These are phyloP conservation scores for Lactifluus pinguis DNA, from an alignment of 768 basidiomycete genomes.

Conservation along the genomic window DNA sequence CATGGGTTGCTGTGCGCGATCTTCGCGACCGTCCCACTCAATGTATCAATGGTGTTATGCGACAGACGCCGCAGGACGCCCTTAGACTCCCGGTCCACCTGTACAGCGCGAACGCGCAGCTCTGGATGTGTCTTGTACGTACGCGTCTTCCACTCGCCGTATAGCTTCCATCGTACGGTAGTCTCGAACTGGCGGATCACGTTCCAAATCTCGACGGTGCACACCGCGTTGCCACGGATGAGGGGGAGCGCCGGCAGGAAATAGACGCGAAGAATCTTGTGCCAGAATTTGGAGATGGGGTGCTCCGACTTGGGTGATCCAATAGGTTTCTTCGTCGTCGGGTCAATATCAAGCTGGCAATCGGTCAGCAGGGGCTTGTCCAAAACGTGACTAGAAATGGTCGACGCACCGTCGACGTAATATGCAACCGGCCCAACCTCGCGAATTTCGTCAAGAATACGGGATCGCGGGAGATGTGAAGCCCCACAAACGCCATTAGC, in stretches of 20 bases:
- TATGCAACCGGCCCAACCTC: conserved; percentile 61
- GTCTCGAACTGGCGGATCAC: conserved; percentile 74
- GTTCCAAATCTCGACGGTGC: conserved; percentile 88
- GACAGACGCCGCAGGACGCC: conserved; percentile 82
- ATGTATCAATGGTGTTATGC: conserved; percentile 70
- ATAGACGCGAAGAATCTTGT: conserved; percentile 65
- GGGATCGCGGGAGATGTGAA: conserved; percentile 73
- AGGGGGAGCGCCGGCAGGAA: conserved; percentile 83
- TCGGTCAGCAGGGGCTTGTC: background rate
- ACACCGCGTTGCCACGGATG: conserved; percentile 77
- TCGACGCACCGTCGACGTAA: conserved; percentile 42
- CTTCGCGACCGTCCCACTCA: conserved; percentile 86
- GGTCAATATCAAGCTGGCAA: conserved; percentile 40
- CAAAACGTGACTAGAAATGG: background rate
- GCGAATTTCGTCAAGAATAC: conserved; percentile 72
- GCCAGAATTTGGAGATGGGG: conserved; percentile 76
- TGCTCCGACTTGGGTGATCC: conserved; percentile 46
- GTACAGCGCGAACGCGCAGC: conserved; percentile 67
- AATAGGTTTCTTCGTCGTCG: conserved; percentile 50
- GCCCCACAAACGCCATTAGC: conserved; percentile 67
- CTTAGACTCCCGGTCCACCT: conserved; percentile 84
- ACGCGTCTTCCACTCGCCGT: conserved; percentile 87
- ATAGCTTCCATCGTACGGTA: conserved; percentile 77
- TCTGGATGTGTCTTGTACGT: conserved; percentile 70
- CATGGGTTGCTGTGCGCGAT: conserved; percentile 91